Base-by-base conservation (phyloP, 2,329 filamentous ascomycete genomes). In the Scopulariopsis brevicaulis region DNA sequence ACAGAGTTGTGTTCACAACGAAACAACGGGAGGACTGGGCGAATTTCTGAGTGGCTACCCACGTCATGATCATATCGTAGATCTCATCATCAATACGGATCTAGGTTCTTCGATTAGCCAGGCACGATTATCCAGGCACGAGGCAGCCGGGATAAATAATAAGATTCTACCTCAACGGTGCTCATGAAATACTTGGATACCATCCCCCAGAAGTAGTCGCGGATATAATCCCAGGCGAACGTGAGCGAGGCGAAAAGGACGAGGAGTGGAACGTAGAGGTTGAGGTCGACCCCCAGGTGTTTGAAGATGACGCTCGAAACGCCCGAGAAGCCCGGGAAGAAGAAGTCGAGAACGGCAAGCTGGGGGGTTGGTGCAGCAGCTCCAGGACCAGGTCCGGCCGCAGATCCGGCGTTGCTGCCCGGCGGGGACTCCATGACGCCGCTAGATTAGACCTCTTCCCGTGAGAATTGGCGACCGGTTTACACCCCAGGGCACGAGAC, bases 61-160 rank as follows among this genome's bases (percentile, higher is more conserved):
- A 89, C 28, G 76, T 77, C 83, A 89, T 87, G 48, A 89, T 65
- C 64, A 87, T 86, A 65, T 85, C 85, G 72, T 87, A 89, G 59
- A 87, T 81, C 66, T 89, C 86, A 63, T 90, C 86, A 59, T 89
- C 84, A 32, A 81, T 77, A 52, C 83, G 78, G 46, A 90, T 80
- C 55, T 57, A 50, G 12, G 18, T 22, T 3, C 7, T 22, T 22
- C 34, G 43, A 10, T 48, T 48, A 48, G 43, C 15, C 18, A 22
- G n/a, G 43, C n/a, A n/a, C 34, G 43, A 10, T 48, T 48, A 48
- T 5, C 15, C 18, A 22, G n/a, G 43, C 7, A 5, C 15, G 2
- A 20, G 43, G 12, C 12, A 40, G 15, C 11, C 11, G 12, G 11
- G 37, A 3, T 14, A 40, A 3, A 48, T 48, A 2, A 20, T n/a